These are phyloP conservation scores for Cutaneotrichosporon arboriforme DNA, from an alignment of 1,284 basidiomycete species.

Conservation along the genomic window DNA sequence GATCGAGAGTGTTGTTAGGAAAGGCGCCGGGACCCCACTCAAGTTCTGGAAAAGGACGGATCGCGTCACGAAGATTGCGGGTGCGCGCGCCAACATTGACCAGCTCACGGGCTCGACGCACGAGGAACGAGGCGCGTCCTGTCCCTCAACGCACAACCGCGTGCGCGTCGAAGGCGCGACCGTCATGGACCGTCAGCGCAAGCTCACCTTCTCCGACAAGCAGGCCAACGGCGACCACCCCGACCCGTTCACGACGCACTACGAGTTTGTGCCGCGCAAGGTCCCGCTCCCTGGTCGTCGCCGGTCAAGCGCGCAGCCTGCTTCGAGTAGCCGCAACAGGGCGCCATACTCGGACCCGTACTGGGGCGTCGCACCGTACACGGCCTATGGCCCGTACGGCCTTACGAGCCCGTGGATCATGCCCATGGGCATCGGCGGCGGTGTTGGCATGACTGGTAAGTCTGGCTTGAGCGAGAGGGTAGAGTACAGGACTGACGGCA, in stretches of 20 bases:
- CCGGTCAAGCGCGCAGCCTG: neutral
- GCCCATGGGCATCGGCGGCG: neutral
- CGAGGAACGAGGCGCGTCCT: conserved; percentile 9
- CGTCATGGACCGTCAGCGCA: neutral
- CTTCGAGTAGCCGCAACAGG: neutral
- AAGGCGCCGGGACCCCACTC: neutral
- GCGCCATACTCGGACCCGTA: conserved; percentile 2
- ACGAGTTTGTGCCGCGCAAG: conserved; percentile 7
- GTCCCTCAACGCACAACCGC: conserved; percentile 17
- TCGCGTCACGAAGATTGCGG: neutral
- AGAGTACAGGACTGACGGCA: no score
- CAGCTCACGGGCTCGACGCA: neutral
- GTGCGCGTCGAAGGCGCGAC: conserved; percentile 2
- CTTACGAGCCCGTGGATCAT: conserved; percentile 3
- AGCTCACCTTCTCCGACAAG: neutral
- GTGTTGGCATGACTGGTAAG: neutral
- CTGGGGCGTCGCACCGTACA: conserved; percentile 16
- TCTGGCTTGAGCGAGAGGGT: no score
- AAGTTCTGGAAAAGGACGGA: conserved; percentile 10
- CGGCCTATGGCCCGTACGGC: neutral
- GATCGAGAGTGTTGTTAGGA: neutral
- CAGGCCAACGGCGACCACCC: neutral
- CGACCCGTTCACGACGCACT: conserved; percentile 11
- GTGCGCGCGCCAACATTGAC: neutral
- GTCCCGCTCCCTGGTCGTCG: conserved; percentile 2